phyloP scores from a whole-genome alignment of 768 basidiomycete species.

The Psilocybe subaeruginosa region DNA sequence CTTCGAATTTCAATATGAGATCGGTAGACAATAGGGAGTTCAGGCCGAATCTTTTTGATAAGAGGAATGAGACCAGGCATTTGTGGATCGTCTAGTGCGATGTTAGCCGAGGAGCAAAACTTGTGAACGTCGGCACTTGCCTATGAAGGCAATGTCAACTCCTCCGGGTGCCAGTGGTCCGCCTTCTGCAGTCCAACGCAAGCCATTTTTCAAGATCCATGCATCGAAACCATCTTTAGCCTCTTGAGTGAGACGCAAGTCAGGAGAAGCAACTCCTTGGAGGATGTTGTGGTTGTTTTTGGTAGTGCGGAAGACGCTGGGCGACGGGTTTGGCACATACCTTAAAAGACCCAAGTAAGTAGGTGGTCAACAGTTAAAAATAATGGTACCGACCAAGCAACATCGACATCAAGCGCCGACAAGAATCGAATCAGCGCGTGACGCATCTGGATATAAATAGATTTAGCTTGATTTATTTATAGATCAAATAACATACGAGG shows the following conservation, averaged over 20 bases:
- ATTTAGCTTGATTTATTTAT: slow-evolving; percentile 17
- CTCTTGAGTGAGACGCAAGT: slow-evolving; percentile 75
- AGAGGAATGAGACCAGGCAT: slow-evolving; percentile 94
- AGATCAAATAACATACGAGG: slow-evolving; percentile 57
- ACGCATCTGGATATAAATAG: slow-evolving; percentile 67
- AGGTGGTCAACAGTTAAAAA: slow-evolving; percentile 19
- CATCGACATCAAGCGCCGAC: slow-evolving; percentile 78
- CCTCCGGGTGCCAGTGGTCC: slow-evolving; percentile 84
- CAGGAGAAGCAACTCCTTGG: slow-evolving; percentile 86
- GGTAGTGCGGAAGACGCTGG: slow-evolving; percentile 89
- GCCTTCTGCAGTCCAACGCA: slow-evolving; percentile 86
- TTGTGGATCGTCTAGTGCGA: slow-evolving; percentile 73
- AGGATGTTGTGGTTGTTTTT: slow-evolving; percentile 96
- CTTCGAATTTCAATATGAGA: slow-evolving; percentile 95
- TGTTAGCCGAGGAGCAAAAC: neutral
- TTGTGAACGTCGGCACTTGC: slow-evolving; percentile 35
- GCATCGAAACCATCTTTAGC: slow-evolving; percentile 81
- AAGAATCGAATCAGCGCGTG: slow-evolving; percentile 92
- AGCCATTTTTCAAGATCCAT: slow-evolving; percentile 89
- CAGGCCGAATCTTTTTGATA: slow-evolving; percentile 83
- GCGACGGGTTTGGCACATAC: slow-evolving; percentile 90
- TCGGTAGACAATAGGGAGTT: slow-evolving; percentile 88
- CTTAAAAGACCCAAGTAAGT: slow-evolving; percentile 33
- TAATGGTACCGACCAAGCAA: slow-evolving; percentile 66
- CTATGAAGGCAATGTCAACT: slow-evolving; percentile 89